These are phyloP conservation scores for Pseudonectria foliicola DNA, from an alignment of 2,329 filamentous ascomycete species.

Conservation along the genomic window DNA sequence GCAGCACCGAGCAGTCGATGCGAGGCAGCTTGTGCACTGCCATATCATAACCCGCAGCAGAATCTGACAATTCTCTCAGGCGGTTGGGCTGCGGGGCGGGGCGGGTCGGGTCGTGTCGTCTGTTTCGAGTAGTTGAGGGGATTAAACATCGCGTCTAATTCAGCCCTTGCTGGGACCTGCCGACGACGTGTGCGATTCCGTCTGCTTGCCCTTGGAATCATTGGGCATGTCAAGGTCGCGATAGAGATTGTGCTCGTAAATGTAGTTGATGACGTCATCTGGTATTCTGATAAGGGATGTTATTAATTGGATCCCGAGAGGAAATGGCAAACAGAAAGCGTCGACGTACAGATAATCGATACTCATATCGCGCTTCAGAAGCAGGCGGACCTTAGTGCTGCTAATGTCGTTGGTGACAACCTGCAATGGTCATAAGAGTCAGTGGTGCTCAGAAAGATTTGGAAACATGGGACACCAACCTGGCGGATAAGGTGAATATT, in stretches of 20 bases:
- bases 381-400: constrained; percentile 74
- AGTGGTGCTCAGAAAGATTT: constrained; percentile 4
- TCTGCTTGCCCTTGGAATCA: constrained; percentile 20
- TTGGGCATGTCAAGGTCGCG: constrained; percentile 35
- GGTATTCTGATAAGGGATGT: constrained; percentile 38
- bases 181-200: constrained; percentile 5
- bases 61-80: too few relatives aligned
- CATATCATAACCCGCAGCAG: too few relatives aligned
- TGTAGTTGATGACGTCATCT: constrained; percentile 67
- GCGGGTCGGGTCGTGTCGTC: too few relatives aligned
- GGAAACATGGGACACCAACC: constrained; percentile 14
- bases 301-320: background rate
- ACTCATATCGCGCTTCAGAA: constrained; percentile 72
- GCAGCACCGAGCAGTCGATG: too few relatives aligned
- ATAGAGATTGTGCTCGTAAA: constrained; percentile 60
- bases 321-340: background rate
- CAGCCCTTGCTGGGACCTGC: constrained; percentile 23
- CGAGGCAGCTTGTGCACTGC: too few relatives aligned
- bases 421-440: constrained; percentile 35
- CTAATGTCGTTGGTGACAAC: constrained; percentile 77
- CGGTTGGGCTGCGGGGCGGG: too few relatives aligned
- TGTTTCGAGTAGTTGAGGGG: too few relatives aligned
- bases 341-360: constrained; percentile 56
- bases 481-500: constrained; percentile 78
- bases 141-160: constrained; percentile 4